These are phyloP conservation scores for Pseudonitzschia delicatissima DNA, from an alignment of 108 stramenopile genomes.

Conservation along the genomic window DNA sequence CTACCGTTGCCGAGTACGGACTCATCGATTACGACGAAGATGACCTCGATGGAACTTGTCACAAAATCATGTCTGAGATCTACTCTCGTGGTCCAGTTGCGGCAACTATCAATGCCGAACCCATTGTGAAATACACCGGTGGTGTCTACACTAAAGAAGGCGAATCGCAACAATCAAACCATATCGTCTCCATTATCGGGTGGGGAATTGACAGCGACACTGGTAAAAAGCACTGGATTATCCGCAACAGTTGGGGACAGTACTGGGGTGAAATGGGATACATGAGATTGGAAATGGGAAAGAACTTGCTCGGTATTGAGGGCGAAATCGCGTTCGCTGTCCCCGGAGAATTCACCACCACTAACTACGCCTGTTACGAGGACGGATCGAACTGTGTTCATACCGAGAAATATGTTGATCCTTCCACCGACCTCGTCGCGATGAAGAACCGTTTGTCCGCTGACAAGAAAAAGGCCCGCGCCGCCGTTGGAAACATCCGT, in stretches of 20 bases:
- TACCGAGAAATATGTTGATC: constrained; percentile 27
- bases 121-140: constrained; percentile 66
- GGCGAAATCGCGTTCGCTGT: constrained; percentile 77
- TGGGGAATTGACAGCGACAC: constrained; percentile 86
- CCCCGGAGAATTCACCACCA: constrained; percentile 52
- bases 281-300: constrained; percentile 64
- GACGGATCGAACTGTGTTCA: constrained; percentile 57
- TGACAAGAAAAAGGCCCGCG: constrained; percentile 10
- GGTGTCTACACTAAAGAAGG: constrained; percentile 58
- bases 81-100: constrained; percentile 89
- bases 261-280: constrained; percentile 57
- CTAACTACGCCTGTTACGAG: constrained; percentile 62
- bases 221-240: constrained; percentile 80
- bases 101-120: constrained; percentile 82
- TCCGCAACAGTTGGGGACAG: constrained; percentile 75
- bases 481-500: constrained; percentile 9
- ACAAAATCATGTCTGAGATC: constrained; percentile 77
- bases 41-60: constrained; percentile 39
- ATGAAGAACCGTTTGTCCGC: constrained; percentile 22
- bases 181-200: constrained; percentile 90
- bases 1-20: constrained; percentile 90
- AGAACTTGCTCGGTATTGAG: constrained; percentile 87
- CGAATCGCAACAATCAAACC: constrained; percentile 64
- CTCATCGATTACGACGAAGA: constrained; percentile 57
- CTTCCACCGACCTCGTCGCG: constrained; percentile 23